These are phyloP conservation scores for cucumber (Cucumis sativus) DNA, from an alignment of 306 rosid species.

Conservation along the genomic window DNA sequence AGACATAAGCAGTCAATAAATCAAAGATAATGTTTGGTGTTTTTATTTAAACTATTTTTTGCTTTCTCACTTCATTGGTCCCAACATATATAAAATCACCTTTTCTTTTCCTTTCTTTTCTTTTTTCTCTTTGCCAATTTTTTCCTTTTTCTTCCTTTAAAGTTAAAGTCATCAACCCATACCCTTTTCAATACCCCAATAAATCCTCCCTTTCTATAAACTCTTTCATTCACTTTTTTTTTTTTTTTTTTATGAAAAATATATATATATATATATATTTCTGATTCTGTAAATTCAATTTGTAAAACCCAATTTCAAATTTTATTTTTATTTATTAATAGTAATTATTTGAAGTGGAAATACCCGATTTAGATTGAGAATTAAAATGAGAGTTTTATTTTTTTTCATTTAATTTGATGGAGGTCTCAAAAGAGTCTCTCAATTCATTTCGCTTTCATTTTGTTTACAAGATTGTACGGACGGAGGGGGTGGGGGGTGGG, in stretches of 20 bases:
- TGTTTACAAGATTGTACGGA: background rate
- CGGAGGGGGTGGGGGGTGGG: too few species aligned
- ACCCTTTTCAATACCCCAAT: background rate
- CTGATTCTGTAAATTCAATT: too few species aligned
- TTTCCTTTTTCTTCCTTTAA: background rate
- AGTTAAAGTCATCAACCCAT: background rate
- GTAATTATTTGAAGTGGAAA: too few species aligned
- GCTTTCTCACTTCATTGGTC: background rate
- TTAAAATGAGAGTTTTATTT: background rate
- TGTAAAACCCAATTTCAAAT: too few species aligned
- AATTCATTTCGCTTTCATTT: background rate
- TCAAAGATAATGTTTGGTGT: constrained; percentile 7
- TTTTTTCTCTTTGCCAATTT: background rate
- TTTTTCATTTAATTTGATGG: too few species aligned
- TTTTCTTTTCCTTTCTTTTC: background rate
- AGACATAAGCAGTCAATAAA: background rate
- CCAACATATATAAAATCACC: background rate
- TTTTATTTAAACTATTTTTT: background rate
- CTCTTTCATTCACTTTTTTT: background rate
- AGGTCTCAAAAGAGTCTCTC: background rate
- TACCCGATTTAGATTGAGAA: too few species aligned
- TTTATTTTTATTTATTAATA: too few species aligned
- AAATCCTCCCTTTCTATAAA: background rate
- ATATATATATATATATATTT: too few species aligned
- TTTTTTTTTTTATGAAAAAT: too few species aligned